Conservation (phyloP, 2,329 filamentous ascomycete genomes). For the Chaetoscypha palmicola region DNA sequence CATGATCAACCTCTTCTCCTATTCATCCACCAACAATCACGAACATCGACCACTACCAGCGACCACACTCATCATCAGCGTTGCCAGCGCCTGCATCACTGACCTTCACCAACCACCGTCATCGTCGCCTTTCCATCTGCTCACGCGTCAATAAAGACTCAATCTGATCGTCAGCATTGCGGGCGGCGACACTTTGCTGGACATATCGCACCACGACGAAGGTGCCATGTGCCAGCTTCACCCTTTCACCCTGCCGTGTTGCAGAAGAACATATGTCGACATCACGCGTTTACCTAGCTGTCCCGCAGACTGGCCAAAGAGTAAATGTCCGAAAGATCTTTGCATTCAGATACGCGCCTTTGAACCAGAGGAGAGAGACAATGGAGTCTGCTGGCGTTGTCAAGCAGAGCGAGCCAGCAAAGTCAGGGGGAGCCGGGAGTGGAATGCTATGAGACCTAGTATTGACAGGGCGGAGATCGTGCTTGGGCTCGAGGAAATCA, state of each 20-base stretch:
- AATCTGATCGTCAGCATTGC: no score
- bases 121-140: no score
- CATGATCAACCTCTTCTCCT: no score
- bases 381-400: slow-evolving; percentile 26
- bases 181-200: no score
- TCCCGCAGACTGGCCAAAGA: slow-evolving; percentile 21
- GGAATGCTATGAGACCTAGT: slow-evolving; percentile 18
- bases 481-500: slow-evolving; percentile 17
- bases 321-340: slow-evolving; percentile 25
- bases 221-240: slow-evolving; percentile 27
- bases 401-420: slow-evolving; percentile 7
- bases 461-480: slow-evolving; percentile 23
- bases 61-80: no score
- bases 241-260: slow-evolving; percentile 23
- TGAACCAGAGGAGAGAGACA: slow-evolving; percentile 6
- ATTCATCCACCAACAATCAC: no score
- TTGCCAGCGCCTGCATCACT: no score
- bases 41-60: no score
- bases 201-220: no score
- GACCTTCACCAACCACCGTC: no score
- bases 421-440: slow-evolving; percentile 11
- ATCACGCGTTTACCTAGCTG: slow-evolving; percentile 19
- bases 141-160: no score
- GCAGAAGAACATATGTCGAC: slow-evolving; percentile 22
- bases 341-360: slow-evolving; percentile 17